phyloP scores from a whole-genome alignment of 2,329 filamentous ascomycete species.

The Diplodia mutila region DNA sequence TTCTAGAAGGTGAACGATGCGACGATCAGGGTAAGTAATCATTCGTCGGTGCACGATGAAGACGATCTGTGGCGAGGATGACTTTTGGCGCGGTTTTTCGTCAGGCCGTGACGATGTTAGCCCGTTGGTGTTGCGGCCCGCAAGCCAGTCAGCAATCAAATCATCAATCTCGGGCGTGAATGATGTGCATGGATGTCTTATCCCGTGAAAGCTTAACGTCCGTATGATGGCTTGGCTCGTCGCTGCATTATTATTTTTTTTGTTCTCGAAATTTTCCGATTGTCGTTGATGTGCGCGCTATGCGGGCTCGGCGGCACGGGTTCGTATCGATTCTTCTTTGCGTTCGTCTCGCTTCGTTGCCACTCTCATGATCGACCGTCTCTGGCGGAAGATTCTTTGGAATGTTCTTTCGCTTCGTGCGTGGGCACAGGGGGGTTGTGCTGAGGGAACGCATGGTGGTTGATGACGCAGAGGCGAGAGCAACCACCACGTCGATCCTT shows the following conservation, averaged over 20 bases:
- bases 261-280: neutral
- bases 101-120: neutral
- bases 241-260: neutral
- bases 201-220: slow-evolving; percentile 14
- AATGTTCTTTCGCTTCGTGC: slow-evolving; percentile 14
- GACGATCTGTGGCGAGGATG: neutral
- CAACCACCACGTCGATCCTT: slow-evolving; percentile 1
- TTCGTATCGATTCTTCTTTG: neutral
- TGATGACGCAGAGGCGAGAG: neutral
- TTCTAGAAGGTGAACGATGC: neutral
- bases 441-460: slow-evolving; percentile 3
- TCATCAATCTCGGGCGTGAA: neutral
- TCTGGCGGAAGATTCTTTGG: slow-evolving; percentile 1
- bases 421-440: neutral
- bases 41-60: neutral
- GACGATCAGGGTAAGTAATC: neutral
- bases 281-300: neutral
- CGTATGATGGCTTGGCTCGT: neutral
- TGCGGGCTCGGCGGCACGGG: slow-evolving; percentile 1
- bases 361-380: neutral
- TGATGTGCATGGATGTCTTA: neutral
- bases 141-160: neutral
- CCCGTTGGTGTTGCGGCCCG: neutral
- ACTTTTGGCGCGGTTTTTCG: neutral
- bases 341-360: slow-evolving; percentile 1